phyloP scores from a whole-genome alignment of 768 basidiomycete species.

The Collybia sp. region DNA sequence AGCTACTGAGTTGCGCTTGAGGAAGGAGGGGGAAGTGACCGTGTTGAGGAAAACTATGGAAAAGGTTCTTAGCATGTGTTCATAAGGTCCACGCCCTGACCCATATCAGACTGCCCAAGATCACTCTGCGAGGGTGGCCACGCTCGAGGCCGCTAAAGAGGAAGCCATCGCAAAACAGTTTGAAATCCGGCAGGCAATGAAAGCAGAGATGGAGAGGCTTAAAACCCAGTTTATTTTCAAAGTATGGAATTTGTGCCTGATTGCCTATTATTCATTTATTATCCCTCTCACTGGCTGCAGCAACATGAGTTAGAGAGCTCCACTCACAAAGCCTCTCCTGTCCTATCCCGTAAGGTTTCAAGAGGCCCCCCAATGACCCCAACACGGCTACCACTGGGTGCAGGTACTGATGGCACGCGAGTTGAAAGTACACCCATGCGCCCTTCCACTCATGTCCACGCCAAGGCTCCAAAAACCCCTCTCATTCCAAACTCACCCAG shows the following conservation, averaged over 20 bases:
- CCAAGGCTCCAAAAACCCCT: too few relatives aligned
- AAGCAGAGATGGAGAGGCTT: slow-evolving; percentile 64
- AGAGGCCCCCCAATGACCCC: slow-evolving; percentile 36
- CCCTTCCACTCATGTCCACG: too few relatives aligned
- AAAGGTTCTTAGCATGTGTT: slow-evolving; percentile 27
- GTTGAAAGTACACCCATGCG: too few relatives aligned
- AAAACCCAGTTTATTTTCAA: slow-evolving; percentile 69
- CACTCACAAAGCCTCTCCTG: slow-evolving; percentile 41
- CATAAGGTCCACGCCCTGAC: neutral
- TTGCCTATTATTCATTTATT: slow-evolving; percentile 2
- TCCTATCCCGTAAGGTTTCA: slow-evolving; percentile 33
- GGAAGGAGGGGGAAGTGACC: slow-evolving; percentile 69
- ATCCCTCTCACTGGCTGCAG: slow-evolving; percentile 26
- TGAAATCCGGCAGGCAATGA: slow-evolving; percentile 55
- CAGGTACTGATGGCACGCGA: too few relatives aligned
- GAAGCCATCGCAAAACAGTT: slow-evolving; percentile 52
- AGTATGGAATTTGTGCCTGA: slow-evolving; percentile 29
- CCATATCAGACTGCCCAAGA: slow-evolving; percentile 45
- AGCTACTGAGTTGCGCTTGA: slow-evolving; percentile 44
- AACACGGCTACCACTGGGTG: slow-evolving; percentile 33
- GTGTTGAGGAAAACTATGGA: slow-evolving; percentile 64
- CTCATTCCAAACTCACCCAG: slow-evolving; percentile 6
- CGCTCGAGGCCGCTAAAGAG: slow-evolving; percentile 55
- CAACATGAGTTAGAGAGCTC: slow-evolving; percentile 66
- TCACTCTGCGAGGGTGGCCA: slow-evolving; percentile 52